Conservation (phyloP, 1,284 basidiomycete species). For the Xanthoconium separans region DNA sequence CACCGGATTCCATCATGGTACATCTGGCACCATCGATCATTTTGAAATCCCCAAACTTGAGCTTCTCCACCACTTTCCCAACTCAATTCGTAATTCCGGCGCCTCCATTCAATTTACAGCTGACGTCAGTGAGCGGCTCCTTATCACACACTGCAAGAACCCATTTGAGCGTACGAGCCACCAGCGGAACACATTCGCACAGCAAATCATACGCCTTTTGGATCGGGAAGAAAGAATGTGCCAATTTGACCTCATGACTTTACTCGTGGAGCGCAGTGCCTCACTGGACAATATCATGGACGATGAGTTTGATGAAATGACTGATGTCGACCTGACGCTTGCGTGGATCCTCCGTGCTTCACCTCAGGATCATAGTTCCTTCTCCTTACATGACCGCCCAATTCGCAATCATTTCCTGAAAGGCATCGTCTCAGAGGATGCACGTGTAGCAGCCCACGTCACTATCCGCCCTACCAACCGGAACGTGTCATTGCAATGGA, state of each 20-base stretch:
- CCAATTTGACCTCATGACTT: not conserved
- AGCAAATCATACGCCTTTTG: not conserved
- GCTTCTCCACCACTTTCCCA: not conserved
- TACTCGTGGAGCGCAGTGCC: not conserved
- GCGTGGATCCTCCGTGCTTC: not conserved
- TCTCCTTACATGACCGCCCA: too few species aligned
- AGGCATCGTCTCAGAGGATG: too few species aligned
- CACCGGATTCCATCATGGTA: not conserved
- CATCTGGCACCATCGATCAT: not conserved
- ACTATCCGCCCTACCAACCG: too few species aligned
- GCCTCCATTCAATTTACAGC: not conserved
- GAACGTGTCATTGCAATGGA: too few species aligned
- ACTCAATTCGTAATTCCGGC: not conserved
- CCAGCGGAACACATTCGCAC: not conserved
- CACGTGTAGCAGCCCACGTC: too few species aligned
- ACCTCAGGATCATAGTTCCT: too few species aligned
- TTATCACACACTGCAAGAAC: slow-evolving; percentile 1
- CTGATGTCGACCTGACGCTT: not conserved
- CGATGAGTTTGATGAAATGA: slow-evolving; percentile 1
- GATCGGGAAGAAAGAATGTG: slow-evolving; percentile 4
- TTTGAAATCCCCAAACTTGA: not conserved
- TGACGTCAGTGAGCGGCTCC: not conserved
- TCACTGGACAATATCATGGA: slow-evolving; percentile 5
- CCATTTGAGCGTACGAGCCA: not conserved
- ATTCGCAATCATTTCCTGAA: too few species aligned